Base-by-base conservation (phyloP, 1,139 yeast species). In the Casaregolazyma lundiana region DNA sequence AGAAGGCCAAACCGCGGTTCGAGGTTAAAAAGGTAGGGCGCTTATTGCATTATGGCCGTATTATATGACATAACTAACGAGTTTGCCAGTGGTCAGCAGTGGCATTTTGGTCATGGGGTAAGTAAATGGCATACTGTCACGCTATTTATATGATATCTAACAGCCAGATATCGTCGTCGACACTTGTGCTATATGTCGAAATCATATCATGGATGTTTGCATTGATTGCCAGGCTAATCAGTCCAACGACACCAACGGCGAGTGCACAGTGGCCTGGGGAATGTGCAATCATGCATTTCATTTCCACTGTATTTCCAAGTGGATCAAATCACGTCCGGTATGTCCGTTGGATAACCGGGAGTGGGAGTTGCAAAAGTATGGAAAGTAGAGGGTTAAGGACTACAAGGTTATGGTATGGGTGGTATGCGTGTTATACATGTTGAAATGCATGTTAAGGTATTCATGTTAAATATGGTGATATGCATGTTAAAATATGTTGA, bases 91-190 rank as follows among this genome's bases (percentile, higher is more conserved):
- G 98, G 98, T 89, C 96, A 13, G 97, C 98, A 0, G 98, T 94
- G 45, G 97, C 98, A 15, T 89, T 92, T 63, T 94, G 99, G 99
- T 89, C 97, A 1, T 94, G 98, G 98, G 97, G 81, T 75, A 73
- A 62, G 76, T 73, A 18, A 13, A 18, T 30, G n/a, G 16, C 22
- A 3, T 16, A 16, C 16, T n/a, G 32, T 7, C 29, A 8, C 17
- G 9, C 8, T 11, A n/a, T 9, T 17, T 17, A 38, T 19, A 32
- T 29, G 38, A 22, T 16, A 6, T 15, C 35, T 40, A 13, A 39
- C 45, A 21, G 34, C 36, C 38, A 62, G 80, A 88, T 67, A 86
- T 89, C 51, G 94, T 83, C 44, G 95, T 92, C 50, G 98, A 94
- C 58, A 89, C 88, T 48, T 94, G 99, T 72, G 97, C 99, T 39